phyloP scores from a whole-genome alignment of 139 green algal species.

The Coelastrella sp. region DNA sequence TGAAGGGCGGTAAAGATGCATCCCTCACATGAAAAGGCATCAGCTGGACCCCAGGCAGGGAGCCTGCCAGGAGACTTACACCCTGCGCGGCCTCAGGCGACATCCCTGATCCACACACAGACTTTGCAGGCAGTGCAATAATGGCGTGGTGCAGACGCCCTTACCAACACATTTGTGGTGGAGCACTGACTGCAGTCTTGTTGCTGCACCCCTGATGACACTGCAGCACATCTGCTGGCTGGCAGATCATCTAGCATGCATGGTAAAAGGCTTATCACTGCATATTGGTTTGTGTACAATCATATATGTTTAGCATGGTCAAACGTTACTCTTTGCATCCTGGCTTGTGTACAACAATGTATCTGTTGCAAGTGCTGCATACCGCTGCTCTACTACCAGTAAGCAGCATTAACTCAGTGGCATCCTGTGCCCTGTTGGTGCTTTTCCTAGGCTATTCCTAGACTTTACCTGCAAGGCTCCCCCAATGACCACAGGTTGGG shows the following conservation, averaged over 20 bases:
- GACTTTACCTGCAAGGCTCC: background rate
- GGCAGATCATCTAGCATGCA: too few species aligned
- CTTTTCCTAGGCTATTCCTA: background rate
- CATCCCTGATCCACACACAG: background rate
- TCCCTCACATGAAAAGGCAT: slow-evolving; percentile 25
- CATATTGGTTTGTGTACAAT: too few species aligned
- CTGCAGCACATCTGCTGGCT: background rate
- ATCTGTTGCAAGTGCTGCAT: background rate
- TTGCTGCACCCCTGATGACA: too few species aligned
- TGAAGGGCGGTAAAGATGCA: slow-evolving; percentile 4
- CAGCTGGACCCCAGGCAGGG: slow-evolving; percentile 18
- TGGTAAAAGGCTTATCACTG: too few species aligned
- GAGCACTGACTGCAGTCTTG: background rate
- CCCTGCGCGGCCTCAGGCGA: background rate
- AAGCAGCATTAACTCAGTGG: background rate
- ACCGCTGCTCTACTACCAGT: too few species aligned
- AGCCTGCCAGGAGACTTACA: slow-evolving; percentile 12
- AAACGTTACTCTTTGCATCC: too few species aligned
- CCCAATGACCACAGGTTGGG: slow-evolving; percentile 1
- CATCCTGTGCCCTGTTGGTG: background rate
- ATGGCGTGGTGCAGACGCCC: background rate
- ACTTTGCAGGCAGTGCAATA: background rate
- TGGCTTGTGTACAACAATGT: too few species aligned
- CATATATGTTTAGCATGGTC: too few species aligned
- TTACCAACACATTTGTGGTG: background rate